Base-by-base conservation (phyloP, 805 yeast genomes). In the Crinitomyces ghanaensis region DNA sequence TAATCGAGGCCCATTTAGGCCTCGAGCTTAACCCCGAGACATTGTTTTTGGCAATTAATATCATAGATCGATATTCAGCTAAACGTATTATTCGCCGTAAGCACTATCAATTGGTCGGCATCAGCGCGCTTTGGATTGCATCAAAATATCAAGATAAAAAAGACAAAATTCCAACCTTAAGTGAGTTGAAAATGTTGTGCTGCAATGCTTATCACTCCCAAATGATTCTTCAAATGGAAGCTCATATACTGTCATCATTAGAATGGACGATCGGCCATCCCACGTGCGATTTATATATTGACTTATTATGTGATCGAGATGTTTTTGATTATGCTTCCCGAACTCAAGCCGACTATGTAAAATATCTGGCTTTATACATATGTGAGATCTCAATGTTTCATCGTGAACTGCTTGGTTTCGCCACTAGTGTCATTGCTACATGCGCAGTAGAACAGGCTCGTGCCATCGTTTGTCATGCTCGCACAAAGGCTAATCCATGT, bases 101-200 rank as follows among this genome's bases (percentile, higher is more conserved):
- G 39, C 96, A 86, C 58, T 75, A 83, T 40, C 95, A 86, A 56
- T 66, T 88, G 33, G 88, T 88, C 6, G 84, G 93, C 22, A 80
- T 93, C 41, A 85, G 95, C 4, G 83, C 95, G 40, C 62, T 88
- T 19, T 88, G 96, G 96, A 69, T 88, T 19, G 84, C 95, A 2
- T 76, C 95, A 16, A 88, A 88, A 56, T 66, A 75, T 11, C 73
- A 71, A 48, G 83, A 83, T 40, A 76, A 77, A 52, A 69, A 91
- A 51, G 72, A 74, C 38, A 66, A 85, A 45, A 71, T 79, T 30
- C 94, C 93, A 27, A 70, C 83, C 44, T 65, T 80, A 33, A 63
- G 68, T 19, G 93, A 83, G 49, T 64, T 83, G 36, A 73, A 77
- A 36, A 72, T 68, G 45, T 63, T 81, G 47, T 81, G 93, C 59